Conservation (phyloP, 768 basidiomycete species). For the Filobasidium wieringae region DNA sequence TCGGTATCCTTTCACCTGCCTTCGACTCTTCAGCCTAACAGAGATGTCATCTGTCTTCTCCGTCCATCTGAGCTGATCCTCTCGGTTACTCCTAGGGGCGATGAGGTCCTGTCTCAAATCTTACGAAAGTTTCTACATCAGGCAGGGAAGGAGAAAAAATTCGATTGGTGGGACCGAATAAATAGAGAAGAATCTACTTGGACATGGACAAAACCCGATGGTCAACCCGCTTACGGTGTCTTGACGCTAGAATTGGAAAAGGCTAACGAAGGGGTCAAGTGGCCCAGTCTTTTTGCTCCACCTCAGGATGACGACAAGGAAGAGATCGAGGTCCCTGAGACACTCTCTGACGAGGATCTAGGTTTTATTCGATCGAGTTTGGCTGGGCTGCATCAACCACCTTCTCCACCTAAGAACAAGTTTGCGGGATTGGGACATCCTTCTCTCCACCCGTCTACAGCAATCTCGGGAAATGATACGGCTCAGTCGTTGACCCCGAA, state of each 20-base stretch:
- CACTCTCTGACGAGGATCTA: slow-evolving; percentile 72
- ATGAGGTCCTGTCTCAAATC: background rate
- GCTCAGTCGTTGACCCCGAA: background rate
- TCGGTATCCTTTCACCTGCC: slow-evolving; percentile 64
- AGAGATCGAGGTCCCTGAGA: slow-evolving; percentile 69
- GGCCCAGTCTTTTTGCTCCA: slow-evolving; percentile 71
- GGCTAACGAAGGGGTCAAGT: slow-evolving; percentile 64
- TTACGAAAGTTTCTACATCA: background rate
- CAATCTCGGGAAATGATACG: background rate
- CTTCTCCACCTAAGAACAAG: background rate
- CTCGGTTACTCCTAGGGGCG: background rate
- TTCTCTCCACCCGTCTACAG: background rate
- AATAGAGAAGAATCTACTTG: slow-evolving; percentile 70
- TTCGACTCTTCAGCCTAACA: slow-evolving; percentile 36
- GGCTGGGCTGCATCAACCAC: slow-evolving; percentile 58
- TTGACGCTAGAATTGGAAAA: slow-evolving; percentile 82
- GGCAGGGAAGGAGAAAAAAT: background rate
- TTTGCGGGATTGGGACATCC: background rate
- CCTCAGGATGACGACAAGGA: slow-evolving; percentile 5
- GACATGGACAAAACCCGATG: slow-evolving; percentile 58
- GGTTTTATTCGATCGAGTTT: slow-evolving; percentile 65
- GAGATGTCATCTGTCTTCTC: slow-evolving; percentile 5
- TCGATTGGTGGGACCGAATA: slow-evolving; percentile 59
- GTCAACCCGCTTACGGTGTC: slow-evolving; percentile 41
- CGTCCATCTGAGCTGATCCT: background rate